Conservation (phyloP, 2,329 filamentous ascomycete genomes). For the Aspergillus arachidicola region DNA sequence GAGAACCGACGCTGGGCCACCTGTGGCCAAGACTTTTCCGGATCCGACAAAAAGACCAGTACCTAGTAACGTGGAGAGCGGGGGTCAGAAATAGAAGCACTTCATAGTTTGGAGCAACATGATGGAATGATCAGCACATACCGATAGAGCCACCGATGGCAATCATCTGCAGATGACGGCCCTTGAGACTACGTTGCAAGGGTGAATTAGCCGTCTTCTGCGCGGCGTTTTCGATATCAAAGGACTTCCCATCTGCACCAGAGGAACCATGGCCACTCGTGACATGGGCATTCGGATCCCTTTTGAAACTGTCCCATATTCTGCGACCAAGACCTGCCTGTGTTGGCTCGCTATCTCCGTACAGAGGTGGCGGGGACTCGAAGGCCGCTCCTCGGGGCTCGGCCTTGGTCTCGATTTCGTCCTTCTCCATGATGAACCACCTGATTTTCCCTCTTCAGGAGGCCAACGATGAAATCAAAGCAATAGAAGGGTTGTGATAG, state of each 20-base stretch:
- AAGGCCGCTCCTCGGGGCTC: constrained; percentile 20
- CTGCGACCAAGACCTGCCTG: constrained; percentile 29
- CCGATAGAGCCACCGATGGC: constrained; percentile 91
- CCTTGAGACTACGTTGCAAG: constrained; percentile 76
- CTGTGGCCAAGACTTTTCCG: constrained; percentile 68
- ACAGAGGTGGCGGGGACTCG: constrained; percentile 30
- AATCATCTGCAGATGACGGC: constrained; percentile 93
- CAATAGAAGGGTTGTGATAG: background rate
- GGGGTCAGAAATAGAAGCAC: background rate
- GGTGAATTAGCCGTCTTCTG: constrained; percentile 70
- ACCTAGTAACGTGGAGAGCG: constrained; percentile 46
- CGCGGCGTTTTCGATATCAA: constrained; percentile 65
- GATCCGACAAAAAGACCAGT: constrained; percentile 88
- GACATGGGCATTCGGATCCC: constrained; percentile 46
- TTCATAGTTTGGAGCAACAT: background rate
- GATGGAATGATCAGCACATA: constrained; percentile 33
- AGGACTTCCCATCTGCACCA: constrained; percentile 57
- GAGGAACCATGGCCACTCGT: constrained; percentile 32
- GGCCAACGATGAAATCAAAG: background rate
- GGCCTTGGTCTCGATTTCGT: constrained; percentile 28
- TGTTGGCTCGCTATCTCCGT: constrained; percentile 33
- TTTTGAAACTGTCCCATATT: constrained; percentile 47
- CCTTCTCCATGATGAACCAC: constrained; percentile 35
- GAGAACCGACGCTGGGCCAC: constrained; percentile 76
- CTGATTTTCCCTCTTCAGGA: background rate